Conservation (phyloP, 1,284 basidiomycete species). For the Leccinum pachyderme region DNA sequence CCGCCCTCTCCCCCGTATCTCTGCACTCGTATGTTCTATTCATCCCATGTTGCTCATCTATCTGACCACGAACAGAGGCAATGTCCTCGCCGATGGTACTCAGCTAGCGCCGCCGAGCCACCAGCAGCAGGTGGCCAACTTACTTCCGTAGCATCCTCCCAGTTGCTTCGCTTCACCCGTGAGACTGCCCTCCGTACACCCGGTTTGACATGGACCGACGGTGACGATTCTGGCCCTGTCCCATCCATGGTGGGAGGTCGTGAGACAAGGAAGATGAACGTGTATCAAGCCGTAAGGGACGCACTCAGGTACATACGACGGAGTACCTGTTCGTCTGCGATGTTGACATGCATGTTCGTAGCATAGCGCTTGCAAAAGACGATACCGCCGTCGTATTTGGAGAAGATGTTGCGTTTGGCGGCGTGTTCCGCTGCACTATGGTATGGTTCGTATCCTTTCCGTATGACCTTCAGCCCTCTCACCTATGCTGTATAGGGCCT, state of each 20-base stretch:
- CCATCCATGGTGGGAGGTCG: slow-evolving; percentile 64
- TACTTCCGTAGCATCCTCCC: slow-evolving; percentile 65
- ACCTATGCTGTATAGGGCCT: slow-evolving; percentile 57
- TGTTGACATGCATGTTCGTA: slow-evolving; percentile 31
- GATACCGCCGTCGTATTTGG: slow-evolving; percentile 89
- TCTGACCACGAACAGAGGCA: slow-evolving; percentile 7
- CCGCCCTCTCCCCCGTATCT: slow-evolving; percentile 20
- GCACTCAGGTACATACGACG: slow-evolving; percentile 64
- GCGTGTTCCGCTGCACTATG: slow-evolving; percentile 89
- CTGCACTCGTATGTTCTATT: slow-evolving; percentile 20
- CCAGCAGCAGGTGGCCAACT: slow-evolving; percentile 74
- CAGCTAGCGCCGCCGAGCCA: slow-evolving; percentile 44
- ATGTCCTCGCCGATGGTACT: slow-evolving; percentile 41
- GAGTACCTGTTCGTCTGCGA: neutral
- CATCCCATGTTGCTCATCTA: neutral
- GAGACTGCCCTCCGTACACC: slow-evolving; percentile 71
- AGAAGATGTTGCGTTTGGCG: slow-evolving; percentile 92
- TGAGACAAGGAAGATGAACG: slow-evolving; percentile 88
- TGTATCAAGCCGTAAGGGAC: slow-evolving; percentile 87
- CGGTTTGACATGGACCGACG: slow-evolving; percentile 69
- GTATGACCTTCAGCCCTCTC: slow-evolving; percentile 3
- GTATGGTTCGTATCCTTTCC: slow-evolving; percentile 35
- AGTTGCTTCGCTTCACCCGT: slow-evolving; percentile 58
- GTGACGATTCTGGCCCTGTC: slow-evolving; percentile 43
- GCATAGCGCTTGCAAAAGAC: slow-evolving; percentile 82